Conservation (phyloP, 768 basidiomycete genomes). For the Clavaria fumosa region DNA sequence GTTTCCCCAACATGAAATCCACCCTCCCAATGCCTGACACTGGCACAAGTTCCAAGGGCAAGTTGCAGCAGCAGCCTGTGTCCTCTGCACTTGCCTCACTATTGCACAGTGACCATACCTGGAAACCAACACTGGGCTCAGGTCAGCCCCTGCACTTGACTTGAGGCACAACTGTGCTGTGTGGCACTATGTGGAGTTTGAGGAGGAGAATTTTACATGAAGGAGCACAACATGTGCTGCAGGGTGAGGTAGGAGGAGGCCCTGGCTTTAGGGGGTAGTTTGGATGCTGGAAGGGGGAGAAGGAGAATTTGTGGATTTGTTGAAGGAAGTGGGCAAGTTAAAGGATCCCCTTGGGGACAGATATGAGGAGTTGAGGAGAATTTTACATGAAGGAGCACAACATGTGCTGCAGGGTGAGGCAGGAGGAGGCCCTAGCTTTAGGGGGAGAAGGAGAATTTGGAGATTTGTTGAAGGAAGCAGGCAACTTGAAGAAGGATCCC, state of each 20-base stretch:
- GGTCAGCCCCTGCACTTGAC: constrained; percentile 34
- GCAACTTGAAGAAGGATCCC: constrained; percentile 26
- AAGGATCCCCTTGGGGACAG: no score
- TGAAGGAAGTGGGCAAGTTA: no score
- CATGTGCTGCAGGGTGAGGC: no score
- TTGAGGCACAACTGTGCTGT: constrained; percentile 67
- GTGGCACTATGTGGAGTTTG: constrained; percentile 69
- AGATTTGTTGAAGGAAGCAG: constrained; percentile 55
- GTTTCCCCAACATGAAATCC: constrained; percentile 28
- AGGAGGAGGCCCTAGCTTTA: no score
- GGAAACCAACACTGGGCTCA: constrained; percentile 62
- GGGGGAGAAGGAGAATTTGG: constrained; percentile 77
- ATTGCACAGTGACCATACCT: constrained; percentile 45
- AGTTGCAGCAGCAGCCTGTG: constrained; percentile 33
- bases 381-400: no score
- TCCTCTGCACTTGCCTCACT: constrained; percentile 53
- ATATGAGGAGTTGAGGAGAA: no score
- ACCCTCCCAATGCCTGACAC: constrained; percentile 80
- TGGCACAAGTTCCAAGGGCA: constrained; percentile 31
- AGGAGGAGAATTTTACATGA: constrained; percentile 95
- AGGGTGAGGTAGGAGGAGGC: constrained; percentile 69
- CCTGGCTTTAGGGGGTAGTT: constrained; percentile 70
- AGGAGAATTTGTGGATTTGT: no score
- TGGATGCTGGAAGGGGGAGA: constrained; percentile 37
- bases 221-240: constrained; percentile 67